Base-by-base conservation (phyloP, 176 grass and related monocot species). In the Pontederia crassipes region DNA sequence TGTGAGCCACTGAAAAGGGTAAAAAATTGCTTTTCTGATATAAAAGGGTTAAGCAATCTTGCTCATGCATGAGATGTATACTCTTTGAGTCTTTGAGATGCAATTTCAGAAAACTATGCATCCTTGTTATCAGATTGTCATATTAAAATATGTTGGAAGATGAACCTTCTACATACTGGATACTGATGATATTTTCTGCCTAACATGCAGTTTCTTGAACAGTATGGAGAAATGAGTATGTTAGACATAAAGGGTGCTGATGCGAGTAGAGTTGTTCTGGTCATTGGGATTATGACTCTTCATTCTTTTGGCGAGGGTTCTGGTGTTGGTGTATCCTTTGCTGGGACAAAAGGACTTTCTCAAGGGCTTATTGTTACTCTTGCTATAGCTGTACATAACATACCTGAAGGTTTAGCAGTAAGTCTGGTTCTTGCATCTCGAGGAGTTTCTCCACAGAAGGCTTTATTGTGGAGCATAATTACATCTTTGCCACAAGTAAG, bases 221-320 rank as follows among this genome's bases (percentile, higher is more conserved):
- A 82, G 58, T 78, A 97, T 40, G 32, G 32, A 40, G 32, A 40
- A 40, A 40, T 40, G 32, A 40, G 32, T 40, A 97, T 40, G 32
- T 82, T 91, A 97, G 88, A 84, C 87, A 73, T 91, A 91, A 72
- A 83, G 88, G 72, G 87, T 97, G 55, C 84, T 97, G 0, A 87
- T 83, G 75, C 90, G 91, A 88, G 87, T 82, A 97, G 91, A 91
- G 87, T 89, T 73, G 91, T 97, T 72, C 87, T 97, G 72, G 87
- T 97, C 55, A 84, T 97, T 1, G 93, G 93, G 75, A 97, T 97
- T 85, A 97, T 97, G 93, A 97, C 93, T 0, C 93, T 97, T 57
- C 93, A 97, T 85, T 97, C 93, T 45, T 97, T 97, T 71, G 93
- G 93, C 11, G 93, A 97, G 74, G 93, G 93, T 28, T 97, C 93